A percentile compares a stretch with the other conserved stretches of the same genome.
Evolutionary conservation across 257 asterid species (phyloP).

Genomic region (Salvia miltiorrhiza): DNA sequence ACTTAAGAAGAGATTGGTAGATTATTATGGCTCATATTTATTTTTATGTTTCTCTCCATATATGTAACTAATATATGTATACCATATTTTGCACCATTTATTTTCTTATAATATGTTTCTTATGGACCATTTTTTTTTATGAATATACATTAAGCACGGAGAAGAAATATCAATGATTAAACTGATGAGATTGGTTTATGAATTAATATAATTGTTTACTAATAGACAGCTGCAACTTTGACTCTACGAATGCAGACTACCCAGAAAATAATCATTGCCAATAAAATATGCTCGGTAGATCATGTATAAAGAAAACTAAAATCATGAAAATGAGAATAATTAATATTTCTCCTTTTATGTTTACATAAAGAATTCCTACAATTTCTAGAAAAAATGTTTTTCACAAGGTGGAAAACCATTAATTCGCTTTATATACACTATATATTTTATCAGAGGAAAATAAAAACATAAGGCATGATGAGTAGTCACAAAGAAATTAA

Average conservation of each 20-base stretch:
- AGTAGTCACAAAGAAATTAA: conserved; percentile 16
- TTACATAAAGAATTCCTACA: background rate
- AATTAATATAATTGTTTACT: background rate
- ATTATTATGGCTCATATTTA: background rate
- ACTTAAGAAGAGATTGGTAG: background rate
- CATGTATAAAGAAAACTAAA: background rate
- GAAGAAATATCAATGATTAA: no score
- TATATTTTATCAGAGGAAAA: background rate
- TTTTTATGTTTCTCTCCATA: background rate
- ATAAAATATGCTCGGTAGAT: background rate
- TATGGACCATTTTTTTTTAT: no score
- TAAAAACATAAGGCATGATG: background rate
- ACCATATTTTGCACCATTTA: background rate
- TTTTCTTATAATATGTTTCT: background rate
- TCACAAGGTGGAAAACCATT: background rate
- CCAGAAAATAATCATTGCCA: background rate
- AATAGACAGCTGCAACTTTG: conserved; percentile 15
- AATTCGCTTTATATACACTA: background rate
- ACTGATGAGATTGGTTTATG: background rate
- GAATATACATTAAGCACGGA: no score
- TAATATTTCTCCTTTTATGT: background rate
- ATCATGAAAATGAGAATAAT: background rate
- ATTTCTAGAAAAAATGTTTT: background rate
- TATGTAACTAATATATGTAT: no score
- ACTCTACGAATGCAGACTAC: background rate